Conservation (phyloP, 768 basidiomycete species). For the Pisolithus sp. region DNA sequence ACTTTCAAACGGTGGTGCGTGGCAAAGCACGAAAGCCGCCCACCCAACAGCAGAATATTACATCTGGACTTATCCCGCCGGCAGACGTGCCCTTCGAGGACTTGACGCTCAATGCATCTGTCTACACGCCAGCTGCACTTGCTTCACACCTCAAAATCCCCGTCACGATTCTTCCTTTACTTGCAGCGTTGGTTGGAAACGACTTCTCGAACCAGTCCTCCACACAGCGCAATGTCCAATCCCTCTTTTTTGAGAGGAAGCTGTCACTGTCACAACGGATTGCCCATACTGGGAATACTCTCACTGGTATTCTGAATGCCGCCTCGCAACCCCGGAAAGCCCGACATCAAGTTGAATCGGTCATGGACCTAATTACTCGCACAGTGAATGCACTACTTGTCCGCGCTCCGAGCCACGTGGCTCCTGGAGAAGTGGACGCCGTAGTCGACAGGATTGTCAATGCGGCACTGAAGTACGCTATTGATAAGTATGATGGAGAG, state of each 20-base stretch:
- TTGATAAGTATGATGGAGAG: constrained; percentile 50
- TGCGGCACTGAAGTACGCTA: constrained; percentile 71
- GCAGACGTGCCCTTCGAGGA: constrained; percentile 27
- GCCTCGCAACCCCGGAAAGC: constrained; percentile 41
- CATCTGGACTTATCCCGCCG: constrained; percentile 49
- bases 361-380: constrained; percentile 72
- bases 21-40: constrained; percentile 45
- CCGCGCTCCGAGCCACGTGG: constrained; percentile 38
- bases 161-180: constrained; percentile 63
- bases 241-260: constrained; percentile 60
- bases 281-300: constrained; percentile 51
- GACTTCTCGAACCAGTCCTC: constrained; percentile 60
- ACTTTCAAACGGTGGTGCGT: constrained; percentile 55
- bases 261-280: constrained; percentile 59
- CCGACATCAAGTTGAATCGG: constrained; percentile 55
- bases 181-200: constrained; percentile 76
- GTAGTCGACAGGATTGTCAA: constrained; percentile 67
- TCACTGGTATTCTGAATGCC: constrained; percentile 48
- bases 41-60: constrained; percentile 15
- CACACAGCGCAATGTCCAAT: constrained; percentile 45
- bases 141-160: constrained; percentile 65
- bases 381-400: constrained; percentile 58
- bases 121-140: constrained; percentile 56
- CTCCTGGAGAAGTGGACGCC: constrained; percentile 56
- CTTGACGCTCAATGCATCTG: constrained; percentile 46